Base-by-base conservation (phyloP, 805 yeast species). In the Monosporozyma aerobia region DNA sequence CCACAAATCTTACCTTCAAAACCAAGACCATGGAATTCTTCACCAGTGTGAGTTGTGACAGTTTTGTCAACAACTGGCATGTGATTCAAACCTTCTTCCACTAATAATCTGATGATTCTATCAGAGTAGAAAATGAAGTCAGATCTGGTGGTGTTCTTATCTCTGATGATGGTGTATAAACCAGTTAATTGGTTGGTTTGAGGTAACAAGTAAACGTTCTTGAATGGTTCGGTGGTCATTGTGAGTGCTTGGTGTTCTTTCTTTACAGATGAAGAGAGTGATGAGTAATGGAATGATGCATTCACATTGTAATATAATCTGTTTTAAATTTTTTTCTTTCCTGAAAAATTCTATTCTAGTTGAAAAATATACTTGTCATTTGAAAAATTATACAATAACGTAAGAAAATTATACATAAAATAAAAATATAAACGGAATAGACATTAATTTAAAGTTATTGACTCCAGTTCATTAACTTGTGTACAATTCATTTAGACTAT, bases 1-100 rank as follows among this genome's bases (percentile, higher is more conserved):
- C 99, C 99, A 69, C 98, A 92, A 56, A 94, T 94, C 70, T 88
- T 90, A 45, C 99, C 98, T 63, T 81, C 73, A 69, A 92, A 92
- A 55, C 77, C 75, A 53, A 85, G 84, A 14, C 99, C 99, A 3
- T 79, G 76, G 67, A 80, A 89, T 41, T 72, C 70, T 57, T 81
- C 77, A 51, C 83, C 85, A 11, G 94, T 82, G 47, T 95, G 92
- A 37, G 98, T 90, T 50, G 77, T 76, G 47, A 94, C 85, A 3
- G 73, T 65, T 30, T 75, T 65, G 48, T 83, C 74, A 60, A 81
- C 81, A 19, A 90, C 95, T 4, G 99, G 99, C 44, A 94, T 75
- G 65, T 87, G 90, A 69, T 94, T 92, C 63, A 94, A 79, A 41
- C 98, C 98, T 69, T 87, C 96, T 74, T 94, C 99, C n/a, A 94